A percentile compares a stretch with the other conserved stretches of the same genome.
Evolutionary conservation across 2,329 filamentous ascomycete genomes (phyloP).

Genomic region (Magnaporthiopsis poae): DNA sequence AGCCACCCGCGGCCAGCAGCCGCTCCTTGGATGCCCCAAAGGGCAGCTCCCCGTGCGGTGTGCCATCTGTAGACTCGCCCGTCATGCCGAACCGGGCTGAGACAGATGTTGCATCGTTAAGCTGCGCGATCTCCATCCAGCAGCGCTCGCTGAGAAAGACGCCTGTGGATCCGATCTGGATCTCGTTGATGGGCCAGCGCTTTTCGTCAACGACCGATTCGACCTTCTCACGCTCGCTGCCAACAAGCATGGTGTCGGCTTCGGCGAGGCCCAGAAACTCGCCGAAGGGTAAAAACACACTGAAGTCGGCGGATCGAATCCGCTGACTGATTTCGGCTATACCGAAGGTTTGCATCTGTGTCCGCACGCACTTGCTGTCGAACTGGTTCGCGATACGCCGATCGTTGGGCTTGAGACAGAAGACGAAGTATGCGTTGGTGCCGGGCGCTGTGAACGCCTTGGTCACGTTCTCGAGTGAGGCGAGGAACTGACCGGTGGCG

Average conservation of each 20-base stretch:
- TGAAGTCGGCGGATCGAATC: constrained; percentile 87
- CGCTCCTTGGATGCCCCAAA: constrained; percentile 57
- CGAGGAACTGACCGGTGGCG: constrained; percentile 83
- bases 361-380: constrained; percentile 94
- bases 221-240: constrained; percentile 83
- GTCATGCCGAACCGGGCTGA: constrained; percentile 41
- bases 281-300: constrained; percentile 85
- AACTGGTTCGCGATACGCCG: constrained; percentile 96
- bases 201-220: constrained; percentile 87
- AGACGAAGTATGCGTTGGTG: constrained; percentile 90
- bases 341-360: constrained; percentile 87
- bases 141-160: constrained; percentile 92
- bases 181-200: constrained; percentile 86
- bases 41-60: constrained; percentile 44
- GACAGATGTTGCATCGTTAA: constrained; percentile 53
- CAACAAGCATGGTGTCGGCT: constrained; percentile 73
- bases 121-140: constrained; percentile 80
- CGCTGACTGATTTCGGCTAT: constrained; percentile 95
- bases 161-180: constrained; percentile 79
- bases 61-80: constrained; percentile 54
- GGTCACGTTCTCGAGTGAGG: constrained; percentile 80
- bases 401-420: constrained; percentile 95
- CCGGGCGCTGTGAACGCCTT: constrained; percentile 73
- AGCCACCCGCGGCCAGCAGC: constrained; percentile 28
- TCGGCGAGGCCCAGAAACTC: constrained; percentile 89